A percentile compares a stretch with the other conserved stretches of the same genome.
phyloP scores from a whole-genome alignment of 2,329 filamentous ascomycete genomes.

The Talaromyces rugulosus region DNA sequence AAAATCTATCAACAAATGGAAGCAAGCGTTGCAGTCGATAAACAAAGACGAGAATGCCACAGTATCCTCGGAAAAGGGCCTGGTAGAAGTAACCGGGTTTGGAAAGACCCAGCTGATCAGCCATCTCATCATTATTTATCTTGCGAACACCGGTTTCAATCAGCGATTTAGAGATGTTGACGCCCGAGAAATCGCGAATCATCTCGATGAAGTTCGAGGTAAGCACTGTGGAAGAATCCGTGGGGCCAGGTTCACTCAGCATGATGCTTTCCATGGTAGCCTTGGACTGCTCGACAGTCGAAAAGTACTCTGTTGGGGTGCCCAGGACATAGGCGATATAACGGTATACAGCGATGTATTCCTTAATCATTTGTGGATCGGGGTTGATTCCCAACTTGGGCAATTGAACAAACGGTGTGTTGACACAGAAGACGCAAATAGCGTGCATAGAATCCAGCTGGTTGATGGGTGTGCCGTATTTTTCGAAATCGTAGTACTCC shows the following conservation, averaged over 20 bases:
- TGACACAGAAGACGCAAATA: constrained; percentile 65
- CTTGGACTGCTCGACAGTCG: constrained; percentile 52
- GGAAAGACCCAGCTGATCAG: constrained; percentile 54
- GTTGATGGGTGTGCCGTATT: constrained; percentile 65
- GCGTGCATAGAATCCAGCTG: constrained; percentile 72
- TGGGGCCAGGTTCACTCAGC: constrained; percentile 63
- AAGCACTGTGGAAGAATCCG: constrained; percentile 57
- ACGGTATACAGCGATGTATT: constrained; percentile 73
- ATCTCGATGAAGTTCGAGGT: constrained; percentile 72
- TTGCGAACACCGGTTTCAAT: constrained; percentile 64
- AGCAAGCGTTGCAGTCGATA: too few species aligned
- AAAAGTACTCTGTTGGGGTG: constrained; percentile 60
- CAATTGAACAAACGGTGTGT: constrained; percentile 63
- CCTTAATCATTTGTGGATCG: constrained; percentile 56
- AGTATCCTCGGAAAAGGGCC: too few species aligned
- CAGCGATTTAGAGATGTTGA: constrained; percentile 62
- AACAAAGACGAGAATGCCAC: too few species aligned
- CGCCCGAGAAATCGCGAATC: constrained; percentile 61
- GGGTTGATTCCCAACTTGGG: constrained; percentile 69
- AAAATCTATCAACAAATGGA: too few species aligned
- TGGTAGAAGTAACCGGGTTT: too few species aligned
- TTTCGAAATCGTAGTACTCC: constrained; percentile 58
- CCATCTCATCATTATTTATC: constrained; percentile 64
- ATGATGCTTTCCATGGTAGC: constrained; percentile 65
- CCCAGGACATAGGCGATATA: constrained; percentile 70